Conservation (phyloP, 352 stramenopile genomes). For the Globisporangium sylvaticum region DNA sequence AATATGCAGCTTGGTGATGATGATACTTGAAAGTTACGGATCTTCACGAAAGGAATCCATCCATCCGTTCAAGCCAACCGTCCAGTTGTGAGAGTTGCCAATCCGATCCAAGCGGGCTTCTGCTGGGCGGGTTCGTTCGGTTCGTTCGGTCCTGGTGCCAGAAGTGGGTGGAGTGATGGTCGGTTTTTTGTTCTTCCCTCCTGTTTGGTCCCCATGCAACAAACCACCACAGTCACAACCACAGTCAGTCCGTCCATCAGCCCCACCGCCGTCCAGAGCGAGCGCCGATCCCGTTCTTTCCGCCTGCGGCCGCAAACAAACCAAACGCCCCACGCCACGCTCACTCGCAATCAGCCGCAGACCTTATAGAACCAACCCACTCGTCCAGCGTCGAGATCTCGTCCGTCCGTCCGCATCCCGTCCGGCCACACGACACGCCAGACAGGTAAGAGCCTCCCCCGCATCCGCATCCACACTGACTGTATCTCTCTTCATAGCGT, state of each 20-base stretch:
- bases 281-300: too few species aligned
- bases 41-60: too few species aligned
- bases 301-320: too few species aligned
- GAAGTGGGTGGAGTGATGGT: conserved; percentile 13
- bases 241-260: conserved; percentile 1
- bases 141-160: not conserved
- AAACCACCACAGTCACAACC: not conserved
- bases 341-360: not conserved
- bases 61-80: too few species aligned
- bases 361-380: not conserved
- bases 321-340: not conserved
- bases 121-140: not conserved
- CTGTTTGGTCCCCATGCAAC: not conserved
- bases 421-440: not conserved
- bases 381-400: too few species aligned
- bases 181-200: conserved; percentile 16
- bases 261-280: not conserved
- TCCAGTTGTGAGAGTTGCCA: too few species aligned
- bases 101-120: not conserved
- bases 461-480: not conserved
- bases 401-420: not conserved
- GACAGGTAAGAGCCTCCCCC: not conserved
- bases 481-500: not conserved
- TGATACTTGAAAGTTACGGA: too few species aligned
- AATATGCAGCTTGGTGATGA: too few species aligned